Evolutionary conservation across 768 basidiomycete species (phyloP).

Genomic region (Megacollybia marginata): DNA sequence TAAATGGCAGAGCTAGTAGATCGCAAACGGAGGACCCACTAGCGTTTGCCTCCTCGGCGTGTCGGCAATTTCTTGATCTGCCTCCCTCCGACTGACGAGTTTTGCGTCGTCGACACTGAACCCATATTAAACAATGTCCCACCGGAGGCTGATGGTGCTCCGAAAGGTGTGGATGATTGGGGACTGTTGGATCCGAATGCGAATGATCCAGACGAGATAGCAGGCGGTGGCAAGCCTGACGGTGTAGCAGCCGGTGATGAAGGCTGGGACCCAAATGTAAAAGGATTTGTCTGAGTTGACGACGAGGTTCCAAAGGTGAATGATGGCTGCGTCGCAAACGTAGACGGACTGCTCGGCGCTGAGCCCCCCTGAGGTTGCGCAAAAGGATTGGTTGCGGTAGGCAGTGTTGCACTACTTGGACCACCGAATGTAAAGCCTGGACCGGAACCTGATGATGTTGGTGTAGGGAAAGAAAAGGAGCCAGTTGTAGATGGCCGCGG

Average conservation of each 20-base stretch:
- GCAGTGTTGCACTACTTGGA: no score
- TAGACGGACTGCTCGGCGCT: neutral
- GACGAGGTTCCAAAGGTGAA: neutral
- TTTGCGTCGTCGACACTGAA: neutral
- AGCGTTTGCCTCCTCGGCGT: conserved; percentile 1
- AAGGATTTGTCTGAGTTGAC: neutral
- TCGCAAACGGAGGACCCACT: neutral
- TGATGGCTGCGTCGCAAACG: neutral
- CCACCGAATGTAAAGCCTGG: neutral
- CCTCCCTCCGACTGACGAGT: neutral
- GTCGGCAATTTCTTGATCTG: neutral
- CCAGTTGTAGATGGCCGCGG: neutral
- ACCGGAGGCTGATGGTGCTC: neutral
- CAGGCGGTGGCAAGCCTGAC: neutral
- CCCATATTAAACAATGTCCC: neutral
- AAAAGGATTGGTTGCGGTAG: neutral
- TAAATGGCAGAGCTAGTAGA: no score
- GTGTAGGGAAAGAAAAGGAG: neutral
- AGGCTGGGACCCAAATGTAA: neutral
- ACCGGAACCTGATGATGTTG: neutral
- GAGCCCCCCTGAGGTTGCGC: neutral
- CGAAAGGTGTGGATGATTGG: neutral
- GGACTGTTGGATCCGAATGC: neutral
- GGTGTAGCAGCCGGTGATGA: neutral
- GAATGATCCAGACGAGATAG: neutral